A percentile compares a stretch with the other conserved stretches of the same genome.
Conservation (phyloP, 768 basidiomycete species). For the Rickenella mellea region DNA sequence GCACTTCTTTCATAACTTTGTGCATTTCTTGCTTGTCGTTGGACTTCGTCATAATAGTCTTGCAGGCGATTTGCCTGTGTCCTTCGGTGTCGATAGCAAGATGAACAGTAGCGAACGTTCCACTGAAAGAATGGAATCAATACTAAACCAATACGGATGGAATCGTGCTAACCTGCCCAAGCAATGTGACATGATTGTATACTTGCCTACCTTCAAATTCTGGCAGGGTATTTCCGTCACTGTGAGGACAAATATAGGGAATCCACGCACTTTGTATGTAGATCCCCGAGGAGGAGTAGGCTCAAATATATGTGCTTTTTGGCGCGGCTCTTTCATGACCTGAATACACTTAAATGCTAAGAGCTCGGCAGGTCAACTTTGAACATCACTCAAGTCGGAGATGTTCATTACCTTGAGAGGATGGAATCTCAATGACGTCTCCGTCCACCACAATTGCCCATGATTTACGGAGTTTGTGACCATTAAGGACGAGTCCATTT, state of each 20-base stretch:
- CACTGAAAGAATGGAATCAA: slow-evolving; percentile 20
- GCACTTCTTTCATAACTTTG: slow-evolving; percentile 71
- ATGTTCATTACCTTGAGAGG: slow-evolving; percentile 40
- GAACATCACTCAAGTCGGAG: neutral
- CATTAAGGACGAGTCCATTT: slow-evolving; percentile 68
- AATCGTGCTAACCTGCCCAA: slow-evolving; percentile 38
- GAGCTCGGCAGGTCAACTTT: neutral
- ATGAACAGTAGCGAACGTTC: slow-evolving; percentile 77
- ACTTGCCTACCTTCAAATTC: slow-evolving; percentile 45
- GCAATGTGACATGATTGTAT: slow-evolving; percentile 69
- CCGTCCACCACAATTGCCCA: slow-evolving; percentile 72
- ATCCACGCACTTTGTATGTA: slow-evolving; percentile 38
- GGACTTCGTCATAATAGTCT: slow-evolving; percentile 42
- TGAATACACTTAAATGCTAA: slow-evolving; percentile 62
- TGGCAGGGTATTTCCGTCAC: slow-evolving; percentile 15
- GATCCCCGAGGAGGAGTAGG: slow-evolving; percentile 48
- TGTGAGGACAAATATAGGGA: neutral
- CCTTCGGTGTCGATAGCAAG: slow-evolving; percentile 58
- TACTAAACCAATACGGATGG: neutral
- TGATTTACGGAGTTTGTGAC: slow-evolving; percentile 53
- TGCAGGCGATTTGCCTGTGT: slow-evolving; percentile 74
- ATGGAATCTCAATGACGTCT: slow-evolving; percentile 58
- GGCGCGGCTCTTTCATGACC: slow-evolving; percentile 40
- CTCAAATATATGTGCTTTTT: slow-evolving; percentile 50
- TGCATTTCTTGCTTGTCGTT: slow-evolving; percentile 49